Evolutionary conservation across 2,329 filamentous ascomycete genomes (phyloP), one percentile per base, ranked within the genome.

Genomic region (Neonectria magnoliae): DNA sequence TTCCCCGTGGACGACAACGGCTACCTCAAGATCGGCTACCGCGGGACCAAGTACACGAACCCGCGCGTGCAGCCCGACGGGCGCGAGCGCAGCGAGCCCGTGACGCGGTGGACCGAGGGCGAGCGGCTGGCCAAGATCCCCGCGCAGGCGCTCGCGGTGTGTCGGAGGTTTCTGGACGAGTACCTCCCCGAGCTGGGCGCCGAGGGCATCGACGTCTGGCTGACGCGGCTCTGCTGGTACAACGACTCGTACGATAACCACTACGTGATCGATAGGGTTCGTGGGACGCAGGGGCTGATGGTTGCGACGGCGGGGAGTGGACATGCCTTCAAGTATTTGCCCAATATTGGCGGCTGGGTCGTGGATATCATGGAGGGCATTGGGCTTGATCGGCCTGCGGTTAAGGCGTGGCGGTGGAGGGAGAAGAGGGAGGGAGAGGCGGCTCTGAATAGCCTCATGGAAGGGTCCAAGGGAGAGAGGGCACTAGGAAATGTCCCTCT

Each of bases 241-340:
- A 75, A 74, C 7, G 74, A 77, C 48, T 72, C 75, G 1, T 75
- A 71, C 5, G 75, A 77, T 51, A 74, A 76, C 53, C 74, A 77
- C 67, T 76, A 69, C 31, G 63, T 76, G 6, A 68, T 76, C 14
- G 75, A 77, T 22, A 29, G 74, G 65, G 22, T 81, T 81, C 58
- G 81, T 85, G 10, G 88, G 83, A 75, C 88, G 83, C 82, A 89
- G 18, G 81, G 83, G 0, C 71, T 90, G 1, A 85, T 89, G 71
- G 81, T 90, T 0, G 87, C 87, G 4, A 89, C 87, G 0, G 88
- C 87, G 0, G 88, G 88, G 0, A 66, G 65, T 10, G 63, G 63
- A 2, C 65, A 68, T 36, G 63, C 63, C 7, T 68, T 68, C 14
- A 68, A 68, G 85, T 68, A 60, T 22, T 38, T 67, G 3, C 64